Base-by-base conservation (phyloP, 306 rosid genomes). In the Corylus heterophylla region DNA sequence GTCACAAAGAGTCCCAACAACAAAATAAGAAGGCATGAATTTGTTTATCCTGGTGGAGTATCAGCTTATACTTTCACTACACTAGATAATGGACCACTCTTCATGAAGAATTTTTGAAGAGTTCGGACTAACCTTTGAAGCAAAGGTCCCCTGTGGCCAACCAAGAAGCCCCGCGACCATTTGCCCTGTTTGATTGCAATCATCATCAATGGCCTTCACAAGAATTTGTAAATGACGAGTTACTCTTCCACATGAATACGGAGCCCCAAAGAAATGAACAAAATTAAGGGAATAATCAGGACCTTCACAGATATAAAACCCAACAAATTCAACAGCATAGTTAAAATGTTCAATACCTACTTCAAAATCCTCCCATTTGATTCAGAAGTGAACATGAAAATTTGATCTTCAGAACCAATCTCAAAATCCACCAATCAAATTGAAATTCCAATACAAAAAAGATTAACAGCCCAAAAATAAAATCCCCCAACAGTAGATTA, bases 91-190 rank as follows among this genome's bases (percentile, higher is more conserved):
- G 62, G 54, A 25, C 9, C 14, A 42, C 39, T 44, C 45, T 25
- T 50, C 10, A 74, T n/a, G 9, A 37, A 47, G 10, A 67, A 54
- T 48, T 58, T 74, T 11, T 2, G 22, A 7, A 79, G 31, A 80
- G 56, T 7, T 37, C 52, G 48, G 50, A 81, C 90, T 70, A 74
- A 96, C 99, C 96, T 90, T 96, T 4, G 98, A 96, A 80, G 98
- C 97, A 90, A 93, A 96, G 69, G 99, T 96, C 71, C 93, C 99
- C 69, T 90, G 98, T 73, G 98, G 96, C 99, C 98, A 96, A 85
- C 92, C 90, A 79, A 96, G 89, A 44, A 93, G 94, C 74, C 98
- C 99, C 50, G 97, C 98, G 6, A 90, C 70, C 97, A 96, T 96
- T 87, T 96, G 96, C 75, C 99, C 99, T 8, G 97, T 93, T 83